phyloP scores from a whole-genome alignment of 257 asterid genomes.

The Penstemon davidsonii region DNA sequence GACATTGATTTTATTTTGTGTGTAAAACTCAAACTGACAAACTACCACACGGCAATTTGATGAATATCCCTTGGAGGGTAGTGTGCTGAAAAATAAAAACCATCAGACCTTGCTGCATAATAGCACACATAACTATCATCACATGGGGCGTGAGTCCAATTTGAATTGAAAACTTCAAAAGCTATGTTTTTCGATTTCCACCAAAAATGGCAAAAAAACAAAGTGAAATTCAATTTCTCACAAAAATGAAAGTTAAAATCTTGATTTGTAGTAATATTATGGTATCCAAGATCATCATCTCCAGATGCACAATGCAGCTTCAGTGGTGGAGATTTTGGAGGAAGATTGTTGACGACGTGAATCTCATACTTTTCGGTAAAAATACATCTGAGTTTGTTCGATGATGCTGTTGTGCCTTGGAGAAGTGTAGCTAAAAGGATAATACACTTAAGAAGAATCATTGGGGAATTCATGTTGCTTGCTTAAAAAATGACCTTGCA shows the following conservation, averaged over 20 bases:
- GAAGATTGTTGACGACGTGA: slow-evolving; percentile 1
- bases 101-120: not conserved
- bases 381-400: not conserved
- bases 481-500: too few species aligned
- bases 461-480: too few species aligned
- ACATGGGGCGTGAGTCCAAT: too few species aligned
- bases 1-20: too few species aligned
- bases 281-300: slow-evolving; percentile 21
- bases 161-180: not conserved
- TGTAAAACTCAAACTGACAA: too few species aligned
- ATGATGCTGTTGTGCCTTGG: not conserved
- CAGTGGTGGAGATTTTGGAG: not conserved
- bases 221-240: not conserved
- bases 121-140: not conserved
- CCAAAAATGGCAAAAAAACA: slow-evolving; percentile 23
- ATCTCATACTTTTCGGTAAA: not conserved
- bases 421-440: not conserved
- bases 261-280: not conserved
- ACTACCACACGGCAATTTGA: too few species aligned
- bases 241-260: not conserved
- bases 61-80: too few species aligned
- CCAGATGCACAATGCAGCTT: slow-evolving; percentile 16
- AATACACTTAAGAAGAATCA: too few species aligned
- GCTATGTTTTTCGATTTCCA: not conserved
- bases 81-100: not conserved